Evolutionary conservation across 305 asterid species (phyloP), one percentile per base, ranked within the genome.

Genomic region (Euphrasia arctica): DNA sequence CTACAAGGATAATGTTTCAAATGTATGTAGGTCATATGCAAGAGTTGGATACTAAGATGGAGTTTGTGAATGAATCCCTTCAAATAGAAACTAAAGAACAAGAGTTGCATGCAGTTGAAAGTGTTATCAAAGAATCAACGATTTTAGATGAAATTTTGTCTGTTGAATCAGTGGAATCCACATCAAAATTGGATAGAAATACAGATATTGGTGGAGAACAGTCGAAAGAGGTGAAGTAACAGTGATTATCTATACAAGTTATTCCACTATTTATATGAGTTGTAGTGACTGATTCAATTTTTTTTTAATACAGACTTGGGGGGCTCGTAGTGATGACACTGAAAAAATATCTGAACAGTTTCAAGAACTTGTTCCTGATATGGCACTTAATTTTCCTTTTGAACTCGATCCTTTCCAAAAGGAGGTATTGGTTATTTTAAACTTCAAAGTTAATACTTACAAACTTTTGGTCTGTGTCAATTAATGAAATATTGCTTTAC

Each of bases 381-480:
- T 88, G 97, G 98, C 97, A 2, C 96, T 90, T 68, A 67, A 72
- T 69, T 93, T 87, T 78, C 94, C 98, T 5, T 93, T 93, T 70
- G 94, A 90, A 83, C 93, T 93, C 49, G 98, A 93, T 76, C 83
- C 96, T 62, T 93, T 93, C 76, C 98, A 93, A 58, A 90, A 93
- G 72, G 96, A 93, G 98, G 98, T 92, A 89, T 61, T 66, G 39
- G 9, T 63, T 56, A 66, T 18, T 18, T 18, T 18, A 18, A 18
- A 18, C 22, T 59, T 54, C 9, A 61, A 60, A 60, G 61, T 67
- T 70, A 69, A 42, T 69, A 65, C 63, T 68, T 39, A 54, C 65
- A 70, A 60, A 56, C 31, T 64, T 27, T 29, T 28, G 13, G 31
- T 62, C 18, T 45, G 70, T 74, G 49, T 42, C 41, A 59, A 62